Conservation (phyloP, 1,139 yeast genomes). For the Candida sanyaensis region DNA sequence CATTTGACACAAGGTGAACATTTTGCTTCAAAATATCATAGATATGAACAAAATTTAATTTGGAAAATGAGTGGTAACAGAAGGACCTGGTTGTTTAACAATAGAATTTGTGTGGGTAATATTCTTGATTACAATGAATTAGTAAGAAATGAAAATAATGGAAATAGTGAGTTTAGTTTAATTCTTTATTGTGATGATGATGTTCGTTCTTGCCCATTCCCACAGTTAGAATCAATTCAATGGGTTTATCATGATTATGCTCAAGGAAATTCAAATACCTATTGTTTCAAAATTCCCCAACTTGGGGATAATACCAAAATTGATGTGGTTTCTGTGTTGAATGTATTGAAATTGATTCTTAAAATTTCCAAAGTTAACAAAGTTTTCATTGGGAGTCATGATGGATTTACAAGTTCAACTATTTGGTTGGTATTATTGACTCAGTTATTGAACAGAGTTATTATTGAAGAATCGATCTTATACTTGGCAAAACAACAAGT, state of each 20-base stretch:
- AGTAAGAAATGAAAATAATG: conserved; percentile 3
- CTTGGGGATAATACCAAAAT: conserved; percentile 20
- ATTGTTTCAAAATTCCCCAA: conserved; percentile 37
- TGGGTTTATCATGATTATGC: conserved; percentile 13
- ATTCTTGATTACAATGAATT: conserved; percentile 32
- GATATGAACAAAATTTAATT: conserved; percentile 39
- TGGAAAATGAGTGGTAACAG: conserved; percentile 32
- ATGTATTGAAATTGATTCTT: conserved; percentile 33
- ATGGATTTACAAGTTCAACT: conserved; percentile 45
- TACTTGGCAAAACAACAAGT: conserved; percentile 17
- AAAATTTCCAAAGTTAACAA: conserved; percentile 22
- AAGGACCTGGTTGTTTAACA: conserved; percentile 28
- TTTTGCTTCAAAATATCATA: conserved; percentile 23
- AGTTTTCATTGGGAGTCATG: conserved; percentile 37
- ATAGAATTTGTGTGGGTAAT: conserved; percentile 35
- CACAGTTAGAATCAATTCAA: conserved; percentile 20
- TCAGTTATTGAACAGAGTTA: conserved; percentile 20
- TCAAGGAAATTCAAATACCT: conserved; percentile 12
- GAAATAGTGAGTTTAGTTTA: conserved; percentile 27
- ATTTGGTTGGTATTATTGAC: conserved; percentile 30
- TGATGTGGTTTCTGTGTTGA: conserved; percentile 32
- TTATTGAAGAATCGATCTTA: conserved; percentile 27
- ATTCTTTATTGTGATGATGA: conserved; percentile 39
- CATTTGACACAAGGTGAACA: conserved; percentile 3
- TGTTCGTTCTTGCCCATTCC: conserved; percentile 24